Percentiles rank a stretch among this genome's conserved stretches.
Evolutionary conservation across 169 alveolate species (phyloP).

Genomic region (Plasmodium adleri): DNA sequence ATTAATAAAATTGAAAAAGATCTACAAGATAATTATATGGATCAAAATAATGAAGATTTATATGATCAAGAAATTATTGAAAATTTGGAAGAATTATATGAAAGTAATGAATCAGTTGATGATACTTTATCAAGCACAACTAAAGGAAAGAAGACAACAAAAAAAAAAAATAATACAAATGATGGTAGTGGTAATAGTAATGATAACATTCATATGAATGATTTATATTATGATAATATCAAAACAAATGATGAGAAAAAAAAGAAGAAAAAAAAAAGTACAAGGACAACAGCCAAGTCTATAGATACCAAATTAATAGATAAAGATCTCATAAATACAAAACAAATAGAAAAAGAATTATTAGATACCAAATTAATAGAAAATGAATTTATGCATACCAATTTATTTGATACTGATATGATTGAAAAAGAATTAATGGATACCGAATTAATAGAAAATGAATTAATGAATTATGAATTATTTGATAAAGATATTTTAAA

Average conservation of each 20-base stretch:
- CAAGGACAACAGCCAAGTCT: not conserved
- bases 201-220: too few species aligned
- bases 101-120: constrained; percentile 13
- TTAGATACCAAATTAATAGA: constrained; percentile 16
- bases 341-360: constrained; percentile 29
- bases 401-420: constrained; percentile 41
- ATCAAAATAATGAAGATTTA: constrained; percentile 13
- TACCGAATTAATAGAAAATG: constrained; percentile 57
- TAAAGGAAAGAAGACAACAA: not conserved
- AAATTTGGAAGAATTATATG: constrained; percentile 43
- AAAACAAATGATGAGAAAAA: not conserved
- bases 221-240: too few species aligned
- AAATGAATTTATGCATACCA: constrained; percentile 33
- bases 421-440: constrained; percentile 57
- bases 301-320: constrained; percentile 16
- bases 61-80: constrained; percentile 25
- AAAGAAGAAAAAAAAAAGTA: not conserved
- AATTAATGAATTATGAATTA: constrained; percentile 25
- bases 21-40: constrained; percentile 32
- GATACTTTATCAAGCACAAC: not conserved
- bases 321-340: constrained; percentile 3
- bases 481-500: constrained; percentile 28
- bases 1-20: constrained; percentile 27
- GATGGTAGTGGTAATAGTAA: too few species aligned
- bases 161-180: not conserved